phyloP scores from a whole-genome alignment of 345 rosid species.

The Pistacia atlantica region DNA sequence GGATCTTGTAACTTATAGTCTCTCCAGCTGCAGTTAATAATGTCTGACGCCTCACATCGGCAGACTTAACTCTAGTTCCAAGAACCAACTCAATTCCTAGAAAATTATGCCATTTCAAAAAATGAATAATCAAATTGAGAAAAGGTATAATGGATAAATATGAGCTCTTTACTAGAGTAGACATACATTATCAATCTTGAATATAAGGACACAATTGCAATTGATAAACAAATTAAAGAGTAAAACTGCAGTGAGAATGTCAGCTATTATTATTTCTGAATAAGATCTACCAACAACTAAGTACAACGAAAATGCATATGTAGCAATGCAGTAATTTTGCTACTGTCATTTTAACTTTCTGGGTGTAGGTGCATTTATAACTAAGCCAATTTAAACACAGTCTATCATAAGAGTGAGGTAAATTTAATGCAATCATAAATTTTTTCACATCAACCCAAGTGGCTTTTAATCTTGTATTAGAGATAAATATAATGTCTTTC shows the following conservation, averaged over 20 bases:
- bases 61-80: slow-evolving; percentile 89
- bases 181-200: background rate
- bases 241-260: background rate
- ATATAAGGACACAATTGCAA: background rate
- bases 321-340: background rate
- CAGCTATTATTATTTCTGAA: background rate
- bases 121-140: background rate
- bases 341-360: background rate
- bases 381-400: background rate
- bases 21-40: slow-evolving; percentile 87
- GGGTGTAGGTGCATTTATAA: background rate
- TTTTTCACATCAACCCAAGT: background rate
- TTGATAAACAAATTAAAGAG: background rate
- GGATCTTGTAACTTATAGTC: slow-evolving; percentile 86
- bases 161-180: background rate
- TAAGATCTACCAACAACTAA: background rate
- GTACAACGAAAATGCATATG: background rate
- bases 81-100: slow-evolving; percentile 95
- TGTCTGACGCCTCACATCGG: slow-evolving; percentile 85
- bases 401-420: no score
- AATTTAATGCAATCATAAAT: no score
- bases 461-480: background rate
- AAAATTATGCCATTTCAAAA: slow-evolving; percentile 17
- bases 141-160: background rate
- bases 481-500: background rate